Evolutionary conservation across 805 yeast species (phyloP), one percentile per base, ranked within the genome.

Genomic region (Ogataea trehaloabstinens): DNA sequence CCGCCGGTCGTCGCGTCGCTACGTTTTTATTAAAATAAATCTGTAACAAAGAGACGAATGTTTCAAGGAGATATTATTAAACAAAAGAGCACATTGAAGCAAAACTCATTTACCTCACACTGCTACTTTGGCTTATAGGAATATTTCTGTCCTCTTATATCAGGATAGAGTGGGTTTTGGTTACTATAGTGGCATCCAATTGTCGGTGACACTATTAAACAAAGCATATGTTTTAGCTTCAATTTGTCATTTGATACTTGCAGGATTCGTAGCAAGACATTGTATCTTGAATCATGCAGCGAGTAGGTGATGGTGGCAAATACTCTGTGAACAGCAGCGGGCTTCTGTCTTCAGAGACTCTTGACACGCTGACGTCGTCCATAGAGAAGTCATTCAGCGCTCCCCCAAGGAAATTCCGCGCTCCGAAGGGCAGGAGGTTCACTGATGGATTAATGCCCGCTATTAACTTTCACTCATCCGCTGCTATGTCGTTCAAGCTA

Each of bases 361-460:
- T 51, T 20, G 48, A 49, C 19, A 37, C 35, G 28, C 38, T 49
- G 12, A 46, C 55, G 11, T 44, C 41, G 10, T 46, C 52, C 10
- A 37, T 51, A 20, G 51, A 46, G 24, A 46, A 38, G 24, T 37
- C 50, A 10, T 51, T 46, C 37, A 31, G 39, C 15, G 12, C 48
- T 5, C 27, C 50, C 7, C 43, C 48, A 28, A 33, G 13, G 13
- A 7, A 16, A 18, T 15, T 13, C 22, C 6, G 17, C 11, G 4
- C 32, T 12, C 32, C 33, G 24, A 31, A 19, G 34, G 20, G 22
- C 15, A 29, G 16, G 28, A 15, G 19, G 7, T 22, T 17, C 16
- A 30, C 29, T 24, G 28, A 30, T 15, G n/a, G 24, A 7, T 20
- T 31, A 24, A 13, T 31, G 31, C 38, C 46, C 7, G 31, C 43